phyloP scores from a whole-genome alignment of 768 basidiomycete species.

The Amanita molliuscula region DNA sequence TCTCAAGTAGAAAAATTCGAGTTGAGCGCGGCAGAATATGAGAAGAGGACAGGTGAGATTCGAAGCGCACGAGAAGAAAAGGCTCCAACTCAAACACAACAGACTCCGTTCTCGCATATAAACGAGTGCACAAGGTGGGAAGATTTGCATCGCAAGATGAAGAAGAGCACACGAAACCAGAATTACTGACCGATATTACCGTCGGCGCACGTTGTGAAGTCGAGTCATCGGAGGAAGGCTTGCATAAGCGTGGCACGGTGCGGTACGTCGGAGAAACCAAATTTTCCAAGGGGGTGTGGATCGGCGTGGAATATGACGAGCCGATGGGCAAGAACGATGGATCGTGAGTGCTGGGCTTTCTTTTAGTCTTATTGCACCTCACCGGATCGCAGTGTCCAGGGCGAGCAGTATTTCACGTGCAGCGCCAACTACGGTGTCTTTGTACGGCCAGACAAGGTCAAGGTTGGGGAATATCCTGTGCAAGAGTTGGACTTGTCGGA shows the following conservation, averaged over 20 bases:
- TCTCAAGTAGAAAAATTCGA: slow-evolving; percentile 91
- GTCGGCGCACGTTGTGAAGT: slow-evolving; percentile 80
- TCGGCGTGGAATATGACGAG: slow-evolving; percentile 93
- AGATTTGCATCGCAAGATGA: slow-evolving; percentile 61
- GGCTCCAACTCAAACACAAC: neutral
- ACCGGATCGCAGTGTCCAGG: slow-evolving; percentile 52
- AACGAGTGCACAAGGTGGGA: slow-evolving; percentile 79
- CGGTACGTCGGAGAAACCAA: slow-evolving; percentile 75
- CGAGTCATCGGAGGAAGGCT: slow-evolving; percentile 53
- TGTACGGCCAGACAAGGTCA: slow-evolving; percentile 74
- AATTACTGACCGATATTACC: slow-evolving; percentile 35
- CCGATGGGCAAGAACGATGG: slow-evolving; percentile 95
- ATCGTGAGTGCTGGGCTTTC: slow-evolving; percentile 45
- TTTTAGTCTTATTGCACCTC: slow-evolving; percentile 1
- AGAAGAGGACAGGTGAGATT: slow-evolving; percentile 55
- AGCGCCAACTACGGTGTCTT: slow-evolving; percentile 73
- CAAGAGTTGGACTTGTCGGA: slow-evolving; percentile 63
- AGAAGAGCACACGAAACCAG: slow-evolving; percentile 13
- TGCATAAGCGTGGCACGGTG: slow-evolving; percentile 75
- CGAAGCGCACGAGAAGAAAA: neutral
- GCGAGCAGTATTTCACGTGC: slow-evolving; percentile 79
- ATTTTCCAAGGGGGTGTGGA: slow-evolving; percentile 73
- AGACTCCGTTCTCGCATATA: slow-evolving; percentile 89
- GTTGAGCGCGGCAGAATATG: slow-evolving; percentile 74
- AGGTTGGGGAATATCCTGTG: slow-evolving; percentile 79